Evolutionary conservation across 345 rosid species (phyloP).

Genomic region (Melaleuca quinquenervia): DNA sequence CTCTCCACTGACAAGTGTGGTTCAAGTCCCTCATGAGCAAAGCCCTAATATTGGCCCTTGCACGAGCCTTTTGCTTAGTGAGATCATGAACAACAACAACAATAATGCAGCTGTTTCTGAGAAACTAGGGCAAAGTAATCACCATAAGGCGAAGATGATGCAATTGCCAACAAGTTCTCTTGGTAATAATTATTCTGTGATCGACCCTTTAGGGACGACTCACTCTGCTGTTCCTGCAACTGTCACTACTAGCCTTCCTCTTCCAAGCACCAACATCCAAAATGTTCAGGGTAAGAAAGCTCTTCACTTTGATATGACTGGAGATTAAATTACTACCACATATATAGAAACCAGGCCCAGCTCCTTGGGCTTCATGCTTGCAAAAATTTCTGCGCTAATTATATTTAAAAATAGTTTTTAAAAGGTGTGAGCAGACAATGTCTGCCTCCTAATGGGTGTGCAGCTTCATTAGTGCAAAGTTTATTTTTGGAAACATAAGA

Average conservation of each 20-base stretch:
- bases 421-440: background rate
- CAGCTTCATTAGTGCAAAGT: background rate
- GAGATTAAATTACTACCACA: background rate
- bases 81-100: background rate
- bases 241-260: background rate
- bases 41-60: background rate
- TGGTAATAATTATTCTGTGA: background rate
- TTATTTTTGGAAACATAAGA: background rate
- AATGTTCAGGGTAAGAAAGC: background rate
- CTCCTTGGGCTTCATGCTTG: background rate
- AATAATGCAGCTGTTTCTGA: background rate
- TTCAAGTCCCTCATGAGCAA: background rate
- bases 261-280: background rate
- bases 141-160: background rate
- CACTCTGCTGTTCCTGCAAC: background rate
- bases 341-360: background rate
- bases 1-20: background rate
- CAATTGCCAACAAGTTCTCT: background rate
- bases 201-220: background rate
- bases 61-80: background rate
- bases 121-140: background rate
- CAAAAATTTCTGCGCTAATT: background rate
- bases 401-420: background rate
- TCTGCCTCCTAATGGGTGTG: background rate
- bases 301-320: background rate